Evolutionary conservation across 768 basidiomycete genomes (phyloP).

Genomic region (Butyriboletus loyo): DNA sequence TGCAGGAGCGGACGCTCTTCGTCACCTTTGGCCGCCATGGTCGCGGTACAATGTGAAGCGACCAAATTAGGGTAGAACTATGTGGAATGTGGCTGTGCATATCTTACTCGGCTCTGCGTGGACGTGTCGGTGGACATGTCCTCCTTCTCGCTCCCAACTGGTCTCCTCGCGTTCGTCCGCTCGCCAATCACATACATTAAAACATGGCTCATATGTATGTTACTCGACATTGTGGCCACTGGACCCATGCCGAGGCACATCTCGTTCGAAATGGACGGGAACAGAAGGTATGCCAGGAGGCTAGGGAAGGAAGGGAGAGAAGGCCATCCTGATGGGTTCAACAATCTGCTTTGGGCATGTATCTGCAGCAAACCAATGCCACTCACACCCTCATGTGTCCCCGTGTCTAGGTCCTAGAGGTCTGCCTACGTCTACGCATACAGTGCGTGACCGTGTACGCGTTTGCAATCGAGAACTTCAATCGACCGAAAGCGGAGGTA

Average conservation of each 20-base stretch:
- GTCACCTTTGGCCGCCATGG: conserved; percentile 12
- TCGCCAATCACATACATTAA: conserved; percentile 14
- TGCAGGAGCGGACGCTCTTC: conserved; percentile 28
- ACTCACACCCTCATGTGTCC: background rate
- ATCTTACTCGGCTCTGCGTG: background rate
- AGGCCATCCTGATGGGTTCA: conserved; percentile 85
- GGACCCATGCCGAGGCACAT: conserved; percentile 90
- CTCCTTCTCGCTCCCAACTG: background rate
- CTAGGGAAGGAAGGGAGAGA: conserved; percentile 61
- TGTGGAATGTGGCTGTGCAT: conserved; percentile 23
- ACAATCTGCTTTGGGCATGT: conserved; percentile 73
- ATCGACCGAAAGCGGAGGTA: conserved; percentile 81
- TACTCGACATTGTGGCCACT: conserved; percentile 67
- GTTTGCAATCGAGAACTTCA: conserved; percentile 98
- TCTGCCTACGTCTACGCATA: conserved; percentile 78
- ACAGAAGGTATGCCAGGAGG: conserved; percentile 81
- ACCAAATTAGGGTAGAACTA: background rate
- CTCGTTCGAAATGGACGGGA: conserved; percentile 97
- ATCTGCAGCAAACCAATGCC: background rate
- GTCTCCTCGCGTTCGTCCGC: conserved; percentile 11
- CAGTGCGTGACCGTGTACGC: conserved; percentile 91
- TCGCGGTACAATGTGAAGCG: background rate
- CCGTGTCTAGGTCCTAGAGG: conserved; percentile 68
- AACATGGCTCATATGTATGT: conserved; percentile 34
- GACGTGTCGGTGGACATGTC: background rate